Percentiles rank a stretch among this genome's conserved stretches.
These are phyloP conservation scores for Trichoderma arundinaceum DNA, from an alignment of 2,329 filamentous ascomycete genomes.

Conservation along the genomic window DNA sequence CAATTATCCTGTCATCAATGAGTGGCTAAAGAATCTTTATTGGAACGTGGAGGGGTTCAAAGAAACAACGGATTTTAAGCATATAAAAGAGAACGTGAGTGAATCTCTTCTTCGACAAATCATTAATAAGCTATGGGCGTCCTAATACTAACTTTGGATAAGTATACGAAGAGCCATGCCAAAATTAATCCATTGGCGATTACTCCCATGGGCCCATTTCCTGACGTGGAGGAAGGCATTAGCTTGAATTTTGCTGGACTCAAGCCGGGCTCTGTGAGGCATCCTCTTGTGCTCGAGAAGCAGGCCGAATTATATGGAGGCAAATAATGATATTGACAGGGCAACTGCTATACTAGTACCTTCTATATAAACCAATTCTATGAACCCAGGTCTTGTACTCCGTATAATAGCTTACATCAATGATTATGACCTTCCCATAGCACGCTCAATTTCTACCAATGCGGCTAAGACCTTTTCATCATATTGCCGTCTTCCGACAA, in stretches of 20 bases:
- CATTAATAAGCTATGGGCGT: not conserved
- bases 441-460: slow-evolving; percentile 20
- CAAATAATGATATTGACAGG: not conserved
- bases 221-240: slow-evolving; percentile 37
- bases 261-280: slow-evolving; percentile 35
- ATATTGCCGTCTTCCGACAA: slow-evolving; percentile 23
- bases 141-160: not conserved
- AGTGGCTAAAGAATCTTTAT: slow-evolving; percentile 72
- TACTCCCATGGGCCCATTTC: slow-evolving; percentile 39
- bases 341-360: not conserved
- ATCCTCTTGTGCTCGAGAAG: slow-evolving; percentile 37
- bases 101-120: accelerated
- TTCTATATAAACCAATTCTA: not conserved
- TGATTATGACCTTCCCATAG: slow-evolving; percentile 22
- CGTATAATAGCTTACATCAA: not conserved
- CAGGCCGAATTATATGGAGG: slow-evolving; percentile 37
- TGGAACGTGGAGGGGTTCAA: slow-evolving; percentile 63
- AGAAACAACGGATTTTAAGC: slow-evolving; percentile 67
- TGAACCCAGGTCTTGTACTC: not conserved
- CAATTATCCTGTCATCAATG: slow-evolving; percentile 69
- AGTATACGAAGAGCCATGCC: slow-evolving; percentile 40
- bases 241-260: slow-evolving; percentile 36
- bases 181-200: slow-evolving; percentile 40
- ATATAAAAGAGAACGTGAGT: slow-evolving; percentile 66
- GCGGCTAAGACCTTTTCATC: slow-evolving; percentile 23